Evolutionary conservation across 148 eudicot genomes (phyloP), one percentile per base, ranked within the genome.

Genomic region (Spergularia bocconei): DNA sequence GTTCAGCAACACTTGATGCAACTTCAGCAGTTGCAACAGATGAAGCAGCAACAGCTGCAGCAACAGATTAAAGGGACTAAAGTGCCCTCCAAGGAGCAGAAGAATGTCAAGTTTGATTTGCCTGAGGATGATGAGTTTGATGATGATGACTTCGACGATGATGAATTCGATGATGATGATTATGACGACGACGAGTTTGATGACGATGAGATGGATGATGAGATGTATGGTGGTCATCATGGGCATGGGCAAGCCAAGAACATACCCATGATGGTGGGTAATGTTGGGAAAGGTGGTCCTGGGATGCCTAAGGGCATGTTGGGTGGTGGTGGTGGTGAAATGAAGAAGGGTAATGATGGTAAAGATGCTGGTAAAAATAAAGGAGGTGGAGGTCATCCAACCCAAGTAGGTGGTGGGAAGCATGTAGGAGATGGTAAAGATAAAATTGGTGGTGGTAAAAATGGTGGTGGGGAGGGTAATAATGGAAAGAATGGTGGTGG

Each of bases 101-200:
- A 93, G 63, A 47, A 81, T 21, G 94, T 87, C 13, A 91, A 84
- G 82, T 93, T 91, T 75, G 84, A 71, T 63, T 70, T 89, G 81
- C 92, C 88, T 19, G 77, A 82, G 54, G 86, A 84, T 60, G 36
- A 29, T 29, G 79, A 71, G 44, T 85, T 73, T 44, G 48, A 9
- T 33, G 82, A 71, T 72, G 78, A 85, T 48, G 82, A 75, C 57
- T 61, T 63, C 74, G 88, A 80, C 21, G 86, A 73, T 44, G 81
- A 85, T 8, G 81, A 85, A 9, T 50, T 76, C 44, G 79, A 82
- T 83, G 87, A 74, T 51, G 91, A 87, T 75, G 88, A 87, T 21
- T 81, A 71, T 78, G 85, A 78, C 41, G 83, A 83, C 50, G 80
- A 81, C 16, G 81, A 33, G 72, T 86, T 86, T 68, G 84, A 77